phyloP scores from a whole-genome alignment of 805 yeast species.

The Cyberlindnera suaveolens region DNA sequence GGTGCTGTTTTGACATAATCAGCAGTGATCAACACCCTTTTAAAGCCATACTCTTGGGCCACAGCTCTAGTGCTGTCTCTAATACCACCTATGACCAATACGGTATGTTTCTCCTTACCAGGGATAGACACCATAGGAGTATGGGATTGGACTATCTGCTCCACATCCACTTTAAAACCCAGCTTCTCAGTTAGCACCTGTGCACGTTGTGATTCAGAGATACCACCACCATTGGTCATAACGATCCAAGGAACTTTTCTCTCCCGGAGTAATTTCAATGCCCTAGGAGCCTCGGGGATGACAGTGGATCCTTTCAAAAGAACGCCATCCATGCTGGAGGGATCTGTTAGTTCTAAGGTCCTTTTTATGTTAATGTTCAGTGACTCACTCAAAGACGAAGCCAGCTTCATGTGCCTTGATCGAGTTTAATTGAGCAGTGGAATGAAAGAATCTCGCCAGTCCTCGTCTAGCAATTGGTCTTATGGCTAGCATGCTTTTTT shows the following conservation, averaged over 20 bases:
- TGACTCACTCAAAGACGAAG: slow-evolving; percentile 17
- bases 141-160: slow-evolving; percentile 78
- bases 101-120: slow-evolving; percentile 44
- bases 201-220: slow-evolving; percentile 55
- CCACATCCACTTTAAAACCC: slow-evolving; percentile 23
- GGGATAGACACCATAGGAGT: slow-evolving; percentile 72
- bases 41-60: slow-evolving; percentile 72
- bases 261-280: slow-evolving; percentile 47
- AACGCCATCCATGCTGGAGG: slow-evolving; percentile 73
- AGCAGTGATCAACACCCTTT: slow-evolving; percentile 63
- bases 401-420: slow-evolving; percentile 5
- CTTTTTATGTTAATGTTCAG: neutral
- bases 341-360: slow-evolving; percentile 10
- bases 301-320: slow-evolving; percentile 66
- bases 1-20: slow-evolving; percentile 63
- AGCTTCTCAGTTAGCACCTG: slow-evolving; percentile 42
- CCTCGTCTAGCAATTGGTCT: no score
- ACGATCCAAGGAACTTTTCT: slow-evolving; percentile 69
- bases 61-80: slow-evolving; percentile 63
- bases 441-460: no score
- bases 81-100: slow-evolving; percentile 81
- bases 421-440: neutral
- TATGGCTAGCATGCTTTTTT: no score
- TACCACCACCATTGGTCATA: slow-evolving; percentile 90
- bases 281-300: slow-evolving; percentile 57